phyloP scores from a whole-genome alignment of 2,329 filamentous ascomycete species.

The Talaromyces funiculosus region DNA sequence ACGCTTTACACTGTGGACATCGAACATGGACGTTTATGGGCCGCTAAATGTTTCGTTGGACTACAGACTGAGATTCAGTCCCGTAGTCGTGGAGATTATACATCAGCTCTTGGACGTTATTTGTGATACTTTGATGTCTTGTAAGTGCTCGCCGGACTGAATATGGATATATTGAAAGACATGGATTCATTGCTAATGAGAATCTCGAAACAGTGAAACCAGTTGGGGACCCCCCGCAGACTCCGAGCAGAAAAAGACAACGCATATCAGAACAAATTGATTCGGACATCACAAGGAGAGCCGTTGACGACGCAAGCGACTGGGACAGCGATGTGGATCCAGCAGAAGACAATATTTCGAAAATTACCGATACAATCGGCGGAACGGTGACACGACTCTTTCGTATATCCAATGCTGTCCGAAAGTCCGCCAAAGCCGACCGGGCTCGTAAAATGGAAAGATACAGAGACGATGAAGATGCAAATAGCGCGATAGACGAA shows the following conservation, averaged over 20 bases:
- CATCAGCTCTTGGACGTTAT: not conserved
- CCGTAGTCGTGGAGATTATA: not conserved
- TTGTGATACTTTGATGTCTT: not conserved
- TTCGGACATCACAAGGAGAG: not conserved
- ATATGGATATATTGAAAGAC: no score
- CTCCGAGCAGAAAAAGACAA: not conserved
- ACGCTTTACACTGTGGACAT: not conserved
- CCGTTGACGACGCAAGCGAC: not conserved
- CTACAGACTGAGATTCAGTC: not conserved
- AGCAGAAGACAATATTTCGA: not conserved
- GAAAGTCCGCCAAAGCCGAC: not conserved
- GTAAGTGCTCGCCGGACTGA: not conserved
- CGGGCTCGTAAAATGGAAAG: not conserved
- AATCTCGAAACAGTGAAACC: not conserved
- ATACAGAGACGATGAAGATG: not conserved
- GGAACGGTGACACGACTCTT: not conserved
- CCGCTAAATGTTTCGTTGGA: not conserved
- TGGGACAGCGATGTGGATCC: not conserved
- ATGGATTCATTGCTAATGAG: no score
- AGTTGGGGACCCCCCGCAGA: not conserved
- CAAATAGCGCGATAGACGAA: not conserved
- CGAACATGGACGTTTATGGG: not conserved
- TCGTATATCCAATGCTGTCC: not conserved
- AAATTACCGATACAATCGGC: not conserved
- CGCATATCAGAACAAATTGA: not conserved